Evolutionary conservation across 1,284 basidiomycete species (phyloP).

Genomic region (Pseudomicrostroma phylloplanum): DNA sequence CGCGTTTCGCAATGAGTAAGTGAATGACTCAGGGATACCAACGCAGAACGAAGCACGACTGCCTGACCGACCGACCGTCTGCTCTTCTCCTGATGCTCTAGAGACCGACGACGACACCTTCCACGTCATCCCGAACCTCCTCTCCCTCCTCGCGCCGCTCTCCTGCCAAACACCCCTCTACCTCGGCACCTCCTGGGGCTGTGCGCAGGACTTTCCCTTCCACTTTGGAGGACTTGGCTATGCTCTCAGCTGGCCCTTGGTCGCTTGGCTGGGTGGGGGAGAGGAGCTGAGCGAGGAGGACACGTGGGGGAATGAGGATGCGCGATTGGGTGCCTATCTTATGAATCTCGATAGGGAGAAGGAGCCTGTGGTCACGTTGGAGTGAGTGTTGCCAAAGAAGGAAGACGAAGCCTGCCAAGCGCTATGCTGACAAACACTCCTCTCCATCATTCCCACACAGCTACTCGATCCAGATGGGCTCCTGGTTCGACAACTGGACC

Average conservation of each 20-base stretch:
- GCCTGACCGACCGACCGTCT: neutral
- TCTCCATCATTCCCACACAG: no score
- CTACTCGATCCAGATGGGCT: constrained; percentile 1
- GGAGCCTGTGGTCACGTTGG: neutral
- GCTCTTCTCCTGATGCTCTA: neutral
- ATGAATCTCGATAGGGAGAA: neutral
- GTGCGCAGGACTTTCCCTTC: constrained; percentile 5
- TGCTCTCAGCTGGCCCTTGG: constrained; percentile 4
- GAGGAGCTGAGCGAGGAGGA: neutral
- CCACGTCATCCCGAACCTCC: constrained; percentile 2
- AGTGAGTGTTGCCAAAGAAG: neutral
- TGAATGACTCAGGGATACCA: neutral
- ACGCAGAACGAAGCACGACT: neutral
- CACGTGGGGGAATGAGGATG: neutral
- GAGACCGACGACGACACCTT: constrained; percentile 8
- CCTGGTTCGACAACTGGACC: constrained; percentile 2
- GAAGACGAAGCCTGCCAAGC: no score
- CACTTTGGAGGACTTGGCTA: constrained; percentile 5
- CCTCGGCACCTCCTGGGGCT: constrained; percentile 5
- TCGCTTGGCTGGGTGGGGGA: neutral
- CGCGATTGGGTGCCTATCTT: neutral
- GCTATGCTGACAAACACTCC: no score
- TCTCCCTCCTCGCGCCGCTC: neutral
- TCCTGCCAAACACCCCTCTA: neutral
- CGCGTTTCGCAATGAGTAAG: neutral